phyloP scores from a whole-genome alignment of 116 monocot species.

The Posidonia oceanica region DNA sequence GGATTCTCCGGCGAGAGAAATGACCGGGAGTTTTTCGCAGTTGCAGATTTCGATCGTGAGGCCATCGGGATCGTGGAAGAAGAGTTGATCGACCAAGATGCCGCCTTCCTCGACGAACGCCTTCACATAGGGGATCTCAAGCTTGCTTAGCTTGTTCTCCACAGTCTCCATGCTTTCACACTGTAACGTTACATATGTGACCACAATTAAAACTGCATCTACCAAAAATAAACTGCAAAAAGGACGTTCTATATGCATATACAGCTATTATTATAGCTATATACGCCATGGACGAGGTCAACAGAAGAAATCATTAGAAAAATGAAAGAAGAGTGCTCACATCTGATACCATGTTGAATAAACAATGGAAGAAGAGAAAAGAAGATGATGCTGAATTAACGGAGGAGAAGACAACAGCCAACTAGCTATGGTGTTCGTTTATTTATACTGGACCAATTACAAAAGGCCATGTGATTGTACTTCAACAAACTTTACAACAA shows the following conservation, averaged over 20 bases:
- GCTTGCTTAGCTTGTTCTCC: conserved; percentile 47
- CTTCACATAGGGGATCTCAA: conserved; percentile 30
- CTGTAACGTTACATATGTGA: conserved; percentile 13
- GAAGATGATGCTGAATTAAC: too few species aligned
- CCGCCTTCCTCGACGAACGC: conserved; percentile 51
- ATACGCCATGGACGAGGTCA: too few species aligned
- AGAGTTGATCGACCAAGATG: conserved; percentile 49
- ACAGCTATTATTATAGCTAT: too few species aligned
- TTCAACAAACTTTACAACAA: too few species aligned
- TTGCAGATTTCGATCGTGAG: conserved; percentile 82
- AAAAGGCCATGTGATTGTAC: too few species aligned
- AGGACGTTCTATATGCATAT: neutral
- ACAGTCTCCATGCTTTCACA: conserved; percentile 49
- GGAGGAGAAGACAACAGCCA: too few species aligned
- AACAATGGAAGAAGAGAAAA: too few species aligned
- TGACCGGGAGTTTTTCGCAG: conserved; percentile 59
- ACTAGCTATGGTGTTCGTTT: too few species aligned
- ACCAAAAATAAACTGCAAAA: neutral
- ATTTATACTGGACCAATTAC: too few species aligned
- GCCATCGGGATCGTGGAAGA: conserved; percentile 79
- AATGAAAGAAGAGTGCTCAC: too few species aligned
- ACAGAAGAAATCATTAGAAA: too few species aligned
- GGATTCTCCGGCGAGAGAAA: conserved; percentile 27
- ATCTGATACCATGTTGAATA: too few species aligned
- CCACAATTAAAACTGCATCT: neutral